These are phyloP conservation scores for Urochloa ruziziensis DNA, from an alignment of 176 grass and related monocot genomes.

Conservation along the genomic window DNA sequence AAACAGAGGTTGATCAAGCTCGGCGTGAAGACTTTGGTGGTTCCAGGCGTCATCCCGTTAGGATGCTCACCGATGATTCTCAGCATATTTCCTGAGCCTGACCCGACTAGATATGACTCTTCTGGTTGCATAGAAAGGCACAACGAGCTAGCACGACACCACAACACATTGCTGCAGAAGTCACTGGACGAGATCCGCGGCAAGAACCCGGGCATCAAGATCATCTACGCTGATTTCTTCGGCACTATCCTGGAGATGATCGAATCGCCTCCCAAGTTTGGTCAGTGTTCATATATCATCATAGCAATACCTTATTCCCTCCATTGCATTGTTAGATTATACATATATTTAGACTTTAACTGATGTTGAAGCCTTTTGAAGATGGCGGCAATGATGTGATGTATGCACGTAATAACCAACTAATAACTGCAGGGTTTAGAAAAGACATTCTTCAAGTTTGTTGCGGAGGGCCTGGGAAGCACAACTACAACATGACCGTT, in stretches of 20 bases:
- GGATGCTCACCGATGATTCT: conserved; percentile 46
- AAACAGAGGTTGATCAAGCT: conserved; percentile 32
- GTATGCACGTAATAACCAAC: neutral
- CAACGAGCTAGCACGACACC: conserved; percentile 37
- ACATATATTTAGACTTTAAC: too few species aligned
- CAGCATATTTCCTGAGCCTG: neutral
- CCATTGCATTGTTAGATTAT: too few species aligned
- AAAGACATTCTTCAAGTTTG: neutral
- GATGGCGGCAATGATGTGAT: too few species aligned
- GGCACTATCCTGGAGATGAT: conserved; percentile 45
- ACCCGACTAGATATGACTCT: conserved; percentile 25
- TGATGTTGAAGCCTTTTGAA: too few species aligned
- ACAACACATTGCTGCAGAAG: conserved; percentile 46
- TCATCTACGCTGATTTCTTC: conserved; percentile 56
- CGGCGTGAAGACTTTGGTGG: conserved; percentile 5
- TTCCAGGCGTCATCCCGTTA: conserved; percentile 1
- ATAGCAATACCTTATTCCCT: too few species aligned
- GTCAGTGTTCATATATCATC: conserved; percentile 25
- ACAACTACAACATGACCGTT: neutral
- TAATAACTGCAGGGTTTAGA: neutral
- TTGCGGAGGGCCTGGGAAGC: neutral
- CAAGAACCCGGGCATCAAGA: conserved; percentile 23
- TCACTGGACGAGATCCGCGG: conserved; percentile 20
- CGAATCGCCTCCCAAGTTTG: conserved; percentile 35
- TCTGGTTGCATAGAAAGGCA: conserved; percentile 45